A percentile compares a stretch with the other conserved stretches of the same genome.
These are phyloP conservation scores for Opeltia flavorubescens DNA, from an alignment of 495 filamentous ascomycete species.

Conservation along the genomic window DNA sequence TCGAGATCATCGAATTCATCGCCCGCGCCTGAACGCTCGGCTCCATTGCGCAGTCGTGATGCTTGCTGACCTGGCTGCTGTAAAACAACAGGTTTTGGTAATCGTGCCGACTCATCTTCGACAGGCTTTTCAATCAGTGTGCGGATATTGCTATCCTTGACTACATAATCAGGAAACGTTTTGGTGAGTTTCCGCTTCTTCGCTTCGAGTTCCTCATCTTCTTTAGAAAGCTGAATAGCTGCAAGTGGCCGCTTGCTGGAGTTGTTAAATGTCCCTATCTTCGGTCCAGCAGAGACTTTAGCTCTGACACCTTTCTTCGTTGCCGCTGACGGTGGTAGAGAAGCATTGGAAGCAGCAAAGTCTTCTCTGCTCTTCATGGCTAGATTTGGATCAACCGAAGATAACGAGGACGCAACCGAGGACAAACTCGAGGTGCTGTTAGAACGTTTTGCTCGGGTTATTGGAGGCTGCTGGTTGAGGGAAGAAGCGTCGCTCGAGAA, in stretches of 20 bases:
- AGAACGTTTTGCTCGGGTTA: constrained; percentile 15
- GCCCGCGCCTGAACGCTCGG: constrained; percentile 10
- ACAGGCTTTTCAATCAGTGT: background rate
- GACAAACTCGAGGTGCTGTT: constrained; percentile 20
- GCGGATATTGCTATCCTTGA: constrained; percentile 12
- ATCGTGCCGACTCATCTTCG: background rate
- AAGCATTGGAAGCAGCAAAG: constrained; percentile 12
- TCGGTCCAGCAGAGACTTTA: background rate
- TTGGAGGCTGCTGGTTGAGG: constrained; percentile 9
- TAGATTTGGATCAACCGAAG: constrained; percentile 15
- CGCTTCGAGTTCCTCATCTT: constrained; percentile 9
- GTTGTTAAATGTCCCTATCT: background rate
- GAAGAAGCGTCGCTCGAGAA: constrained; percentile 8
- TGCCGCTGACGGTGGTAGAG: constrained; percentile 15
- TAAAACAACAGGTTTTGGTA: constrained; percentile 1
- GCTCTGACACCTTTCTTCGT: constrained; percentile 12
- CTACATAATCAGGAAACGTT: constrained; percentile 9
- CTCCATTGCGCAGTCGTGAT: constrained; percentile 12
- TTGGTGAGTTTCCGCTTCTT: constrained; percentile 11
- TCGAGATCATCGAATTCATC: constrained; percentile 17
- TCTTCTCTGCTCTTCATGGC: constrained; percentile 2
- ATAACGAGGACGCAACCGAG: constrained; percentile 29
- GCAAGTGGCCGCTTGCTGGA: constrained; percentile 4
- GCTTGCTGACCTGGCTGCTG: constrained; percentile 7
- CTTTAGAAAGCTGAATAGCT: background rate